Evolutionary conservation across 208 protist species (phyloP).

Genomic region (Leishmania mexicana): DNA sequence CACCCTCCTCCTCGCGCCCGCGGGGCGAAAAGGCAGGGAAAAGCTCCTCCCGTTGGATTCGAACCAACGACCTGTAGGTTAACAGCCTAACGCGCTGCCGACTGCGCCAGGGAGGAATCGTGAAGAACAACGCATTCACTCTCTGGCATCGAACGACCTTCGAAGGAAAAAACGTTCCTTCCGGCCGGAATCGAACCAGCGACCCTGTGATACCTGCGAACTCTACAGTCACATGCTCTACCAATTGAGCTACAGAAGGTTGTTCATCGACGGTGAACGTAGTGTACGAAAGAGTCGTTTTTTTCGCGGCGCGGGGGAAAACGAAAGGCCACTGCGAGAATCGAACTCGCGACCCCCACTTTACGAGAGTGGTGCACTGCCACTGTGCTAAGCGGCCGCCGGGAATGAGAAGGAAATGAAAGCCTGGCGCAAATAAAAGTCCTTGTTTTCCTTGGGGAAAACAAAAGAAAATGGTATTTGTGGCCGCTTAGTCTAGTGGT

Average conservation of each 20-base stretch:
- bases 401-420: not conserved
- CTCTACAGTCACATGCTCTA: conserved; percentile 32
- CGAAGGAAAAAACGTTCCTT: conserved; percentile 38
- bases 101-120: conserved; percentile 38
- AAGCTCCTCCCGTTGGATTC: conserved; percentile 44
- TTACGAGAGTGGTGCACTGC: conserved; percentile 96
- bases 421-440: no score
- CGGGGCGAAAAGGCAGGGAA: not conserved
- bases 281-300: accelerated
- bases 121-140: not conserved
- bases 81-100: conserved; percentile 45
- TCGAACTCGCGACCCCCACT: conserved; percentile 95
- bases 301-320: no score
- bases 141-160: no score
- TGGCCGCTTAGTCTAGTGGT: conserved; percentile 81
- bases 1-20: not conserved
- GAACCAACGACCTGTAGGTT: conserved; percentile 47
- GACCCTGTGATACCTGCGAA: conserved; percentile 42
- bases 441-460: no score
- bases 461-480: not conserved
- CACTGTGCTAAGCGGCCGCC: conserved; percentile 95
- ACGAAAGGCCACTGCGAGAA: conserved; percentile 85
- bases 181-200: conserved; percentile 81
- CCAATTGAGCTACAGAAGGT: not conserved
- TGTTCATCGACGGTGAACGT: not conserved